phyloP scores from a whole-genome alignment of 2,329 filamentous ascomycete genomes.

The Camillea tinctor region DNA sequence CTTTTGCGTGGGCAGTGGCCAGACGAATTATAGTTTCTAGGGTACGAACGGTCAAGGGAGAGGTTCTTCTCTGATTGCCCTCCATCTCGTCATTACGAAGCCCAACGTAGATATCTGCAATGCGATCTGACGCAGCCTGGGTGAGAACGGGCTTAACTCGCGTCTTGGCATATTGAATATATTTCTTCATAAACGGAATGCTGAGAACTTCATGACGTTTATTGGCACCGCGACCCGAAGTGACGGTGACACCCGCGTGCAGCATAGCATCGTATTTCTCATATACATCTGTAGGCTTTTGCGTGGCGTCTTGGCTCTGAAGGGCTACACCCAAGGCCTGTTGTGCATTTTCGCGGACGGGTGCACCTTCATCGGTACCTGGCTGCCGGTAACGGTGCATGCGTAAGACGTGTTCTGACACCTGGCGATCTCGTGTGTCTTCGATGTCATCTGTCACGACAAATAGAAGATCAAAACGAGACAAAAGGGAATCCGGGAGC shows the following conservation, averaged over 20 bases:
- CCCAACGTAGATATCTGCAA: conserved; percentile 86
- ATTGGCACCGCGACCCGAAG: conserved; percentile 68
- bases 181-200: conserved; percentile 99
- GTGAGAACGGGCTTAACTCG: conserved; percentile 87
- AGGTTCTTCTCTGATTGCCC: conserved; percentile 88
- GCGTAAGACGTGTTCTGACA: conserved; percentile 93
- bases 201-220: conserved; percentile 85
- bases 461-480: conserved; percentile 97
- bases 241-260: conserved; percentile 82
- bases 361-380: conserved; percentile 89
- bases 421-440: conserved; percentile 82
- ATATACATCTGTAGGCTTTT: conserved; percentile 80
- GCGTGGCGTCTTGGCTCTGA: conserved; percentile 71
- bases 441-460: conserved; percentile 98
- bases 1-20: conserved; percentile 92
- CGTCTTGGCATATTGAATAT: conserved; percentile 96
- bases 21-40: conserved; percentile 98
- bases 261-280: conserved; percentile 97
- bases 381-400: conserved; percentile 96
- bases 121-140: conserved; percentile 87
- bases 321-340: conserved; percentile 87
- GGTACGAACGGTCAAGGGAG: conserved; percentile 94
- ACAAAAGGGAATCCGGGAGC: conserved; percentile 90
- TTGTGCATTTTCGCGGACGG: conserved; percentile 81
- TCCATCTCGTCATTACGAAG: conserved; percentile 95